Evolutionary conservation across 768 basidiomycete genomes (phyloP).

Genomic region (Lepiota brunneoincarnata): DNA sequence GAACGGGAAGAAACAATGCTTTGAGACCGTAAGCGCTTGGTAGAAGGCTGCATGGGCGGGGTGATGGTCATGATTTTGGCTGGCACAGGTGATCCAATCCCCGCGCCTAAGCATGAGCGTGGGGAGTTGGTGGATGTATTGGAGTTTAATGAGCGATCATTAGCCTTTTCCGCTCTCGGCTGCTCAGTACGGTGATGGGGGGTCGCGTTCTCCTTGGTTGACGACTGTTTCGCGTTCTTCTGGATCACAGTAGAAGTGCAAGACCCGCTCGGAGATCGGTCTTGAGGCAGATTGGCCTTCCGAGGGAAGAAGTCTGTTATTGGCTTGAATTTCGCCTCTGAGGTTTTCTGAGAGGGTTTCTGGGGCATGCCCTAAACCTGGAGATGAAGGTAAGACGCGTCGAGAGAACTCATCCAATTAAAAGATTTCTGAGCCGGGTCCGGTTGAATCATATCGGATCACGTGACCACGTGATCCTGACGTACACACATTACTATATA

Average conservation of each 20-base stretch:
- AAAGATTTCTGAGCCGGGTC: no score
- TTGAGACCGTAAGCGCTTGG: slow-evolving; percentile 10
- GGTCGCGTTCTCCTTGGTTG: slow-evolving; percentile 3
- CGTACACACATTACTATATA: no score
- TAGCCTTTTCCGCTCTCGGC: not conserved
- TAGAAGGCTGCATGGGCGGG: slow-evolving; percentile 6
- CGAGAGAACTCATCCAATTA: not conserved
- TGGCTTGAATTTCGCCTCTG: slow-evolving; percentile 4
- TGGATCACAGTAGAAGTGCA: not conserved
- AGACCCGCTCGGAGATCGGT: not conserved
- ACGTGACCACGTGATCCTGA: not conserved
- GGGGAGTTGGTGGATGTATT: not conserved
- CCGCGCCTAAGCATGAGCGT: not conserved
- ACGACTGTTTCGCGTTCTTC: not conserved
- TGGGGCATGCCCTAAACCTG: slow-evolving; percentile 5
- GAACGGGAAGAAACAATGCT: slow-evolving; percentile 3
- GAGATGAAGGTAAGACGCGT: not conserved
- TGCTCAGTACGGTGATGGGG: not conserved
- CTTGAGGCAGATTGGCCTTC: not conserved
- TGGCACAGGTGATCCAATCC: not conserved
- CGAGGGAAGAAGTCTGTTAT: slow-evolving; percentile 12
- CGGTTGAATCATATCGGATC: not conserved
- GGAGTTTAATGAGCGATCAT: not conserved
- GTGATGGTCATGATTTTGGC: not conserved
- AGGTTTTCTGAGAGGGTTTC: slow-evolving; percentile 3